phyloP scores from a whole-genome alignment of 306 rosid genomes.

The Quercus glauca region DNA sequence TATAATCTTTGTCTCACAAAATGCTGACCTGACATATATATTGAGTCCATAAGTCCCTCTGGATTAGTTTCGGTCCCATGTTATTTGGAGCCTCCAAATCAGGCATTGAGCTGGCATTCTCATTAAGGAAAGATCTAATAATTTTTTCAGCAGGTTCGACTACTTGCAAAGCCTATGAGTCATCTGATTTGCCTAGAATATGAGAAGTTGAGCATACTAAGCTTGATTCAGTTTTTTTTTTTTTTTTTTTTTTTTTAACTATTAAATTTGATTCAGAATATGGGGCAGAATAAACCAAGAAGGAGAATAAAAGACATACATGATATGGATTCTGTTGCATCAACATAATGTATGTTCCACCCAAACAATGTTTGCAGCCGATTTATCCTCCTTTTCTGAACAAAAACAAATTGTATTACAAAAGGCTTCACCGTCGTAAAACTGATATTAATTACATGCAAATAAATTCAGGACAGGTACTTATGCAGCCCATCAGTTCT shows the following conservation, averaged over 20 bases:
- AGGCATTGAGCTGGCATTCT: constrained; percentile 28
- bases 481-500: not conserved
- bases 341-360: constrained; percentile 68
- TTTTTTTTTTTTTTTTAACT: too few species aligned
- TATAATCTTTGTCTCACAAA: not conserved
- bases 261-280: not conserved
- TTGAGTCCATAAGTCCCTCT: constrained; percentile 89
- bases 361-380: constrained; percentile 68
- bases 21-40: constrained; percentile 67
- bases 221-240: not conserved
- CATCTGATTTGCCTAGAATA: constrained; percentile 59
- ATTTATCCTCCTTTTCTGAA: constrained; percentile 70
- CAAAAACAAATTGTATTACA: not conserved
- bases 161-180: constrained; percentile 58
- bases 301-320: constrained; percentile 35
- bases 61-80: constrained; percentile 37
- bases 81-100: constrained; percentile 20
- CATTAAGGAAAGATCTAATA: constrained; percentile 48
- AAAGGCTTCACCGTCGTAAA: constrained; percentile 10
- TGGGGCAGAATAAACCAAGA: not conserved
- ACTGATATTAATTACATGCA: not conserved
- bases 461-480: constrained; percentile 7
- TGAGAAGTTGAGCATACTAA: not conserved
- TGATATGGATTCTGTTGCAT: constrained; percentile 68
- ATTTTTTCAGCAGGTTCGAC: constrained; percentile 54